Evolutionary conservation across 202 grass and related monocot species (phyloP), one percentile per base, ranked within the genome.

Genomic region (Bolboschoenoplectus hybrid): DNA sequence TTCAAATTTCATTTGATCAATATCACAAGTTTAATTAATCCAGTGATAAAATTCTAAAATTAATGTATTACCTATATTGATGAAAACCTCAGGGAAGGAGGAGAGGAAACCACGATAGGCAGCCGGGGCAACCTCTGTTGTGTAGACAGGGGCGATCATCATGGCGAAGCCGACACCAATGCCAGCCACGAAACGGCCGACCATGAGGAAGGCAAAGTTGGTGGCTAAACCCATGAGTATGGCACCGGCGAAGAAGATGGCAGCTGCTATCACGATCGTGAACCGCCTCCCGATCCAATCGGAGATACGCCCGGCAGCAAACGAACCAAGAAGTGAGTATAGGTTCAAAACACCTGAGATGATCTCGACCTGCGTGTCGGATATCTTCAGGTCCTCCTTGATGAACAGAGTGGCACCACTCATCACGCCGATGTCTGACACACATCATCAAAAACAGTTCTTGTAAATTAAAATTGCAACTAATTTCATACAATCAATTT

Each of bases 391-490:
- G 67, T 93, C 91, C 52, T 93, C 82, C 83, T 95, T 85, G 87
- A 95, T 92, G 88, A 92, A 95, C 16, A 95, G 20, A 19, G 81
- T 79, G 12, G 93, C 91, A 1, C 91, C 93, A 67, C 93, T 95
- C 91, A 95, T 91, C 74, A 95, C 93, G n/a, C 93, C 91, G 38
- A 95, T 78, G 47, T 95, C 91, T 95, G 62, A 38, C 19, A 46
- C 3, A 45, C 55, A 66, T n/a, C 56, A 61, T n/a, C 3, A 20
- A 63, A 63, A 41, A 83, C 41, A 65, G 62, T 14, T 9, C 0
- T 9, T 3, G 19, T 67, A 47, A 14, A 9, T n/a, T 58, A 1
- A 61, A 20, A 20, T 19, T 19, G 11, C 57, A 58, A 14, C 14
- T 58, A 14, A 5, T 26, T 26, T 26, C 26, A n/a, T 6, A 61